Base-by-base conservation (phyloP, 169 alveolate species). In the Plasmodium blacklocki region DNA sequence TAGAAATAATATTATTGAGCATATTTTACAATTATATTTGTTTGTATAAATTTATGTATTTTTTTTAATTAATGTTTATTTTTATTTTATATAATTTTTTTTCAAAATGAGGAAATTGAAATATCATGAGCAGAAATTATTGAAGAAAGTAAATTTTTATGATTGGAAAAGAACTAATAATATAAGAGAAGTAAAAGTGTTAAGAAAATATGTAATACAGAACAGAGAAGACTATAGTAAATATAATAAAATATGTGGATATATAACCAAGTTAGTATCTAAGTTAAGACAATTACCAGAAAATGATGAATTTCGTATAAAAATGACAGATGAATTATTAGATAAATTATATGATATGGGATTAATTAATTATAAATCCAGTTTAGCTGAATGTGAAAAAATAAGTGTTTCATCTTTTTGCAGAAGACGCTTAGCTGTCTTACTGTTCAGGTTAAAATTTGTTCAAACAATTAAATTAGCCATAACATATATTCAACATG, bases 281-380 rank as follows among this genome's bases (percentile, higher is more conserved):
- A 97, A 96, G 75, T 90, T 98, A 54, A 95, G 98, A 89, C 93
- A 96, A 89, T 94, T 98, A 21, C 97, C 98, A 43, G 96, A 95
- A 15, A 96, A 96, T 59, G 99, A 98, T 88, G 93, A 95, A 47
- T 97, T 95, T 88, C 91, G 99, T 66, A 95, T 97, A 15, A 97
- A 96, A 83, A 95, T 97, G 96, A 98, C 99, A 3, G 98, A 97
- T 85, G 95, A 94, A 66, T 94, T 98, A 60, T 95, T 98, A 29
- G 98, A 97, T 64, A 98, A 97, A 91, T 91, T 98, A 95, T 98
- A 95, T 52, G 97, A 97, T 64, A 96, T 98, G 99, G 99, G 99
- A 0, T 93, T 98, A 45, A 97, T 98, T 21, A 94, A 97, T 49
- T 93, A 94, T 64, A 96, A 96, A 74, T 93, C 95, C 15, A 97